Conservation (phyloP, 305 asterid genomes). For the Solanum hybrid region DNA sequence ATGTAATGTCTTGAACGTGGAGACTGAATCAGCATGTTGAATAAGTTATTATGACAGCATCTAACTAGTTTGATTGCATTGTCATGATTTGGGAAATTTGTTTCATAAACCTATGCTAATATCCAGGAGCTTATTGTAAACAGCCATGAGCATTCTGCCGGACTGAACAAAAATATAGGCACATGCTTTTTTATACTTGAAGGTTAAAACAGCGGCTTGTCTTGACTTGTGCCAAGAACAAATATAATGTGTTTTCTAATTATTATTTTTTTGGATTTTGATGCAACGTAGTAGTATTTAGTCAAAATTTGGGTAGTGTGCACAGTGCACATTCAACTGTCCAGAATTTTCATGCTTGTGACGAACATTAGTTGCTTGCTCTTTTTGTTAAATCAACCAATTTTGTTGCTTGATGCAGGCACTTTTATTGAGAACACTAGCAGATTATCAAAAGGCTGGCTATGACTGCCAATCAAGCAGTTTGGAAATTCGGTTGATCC, state of each 20-base stretch:
- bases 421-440: constrained; percentile 64
- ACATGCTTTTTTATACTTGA: neutral
- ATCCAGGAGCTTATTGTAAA: neutral
- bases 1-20: neutral
- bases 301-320: neutral
- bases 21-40: neutral
- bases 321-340: neutral
- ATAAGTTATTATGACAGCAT: neutral
- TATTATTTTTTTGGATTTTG: neutral
- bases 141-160: neutral
- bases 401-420: constrained; percentile 39
- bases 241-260: neutral
- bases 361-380: neutral
- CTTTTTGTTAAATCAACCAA: neutral
- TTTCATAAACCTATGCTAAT: neutral
- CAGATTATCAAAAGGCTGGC: constrained; percentile 69
- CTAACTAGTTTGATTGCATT: neutral
- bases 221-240: neutral
- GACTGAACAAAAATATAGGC: neutral
- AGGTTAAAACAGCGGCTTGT: neutral
- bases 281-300: neutral
- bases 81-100: neutral
- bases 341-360: neutral
- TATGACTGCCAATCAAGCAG: constrained; percentile 76
- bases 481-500: constrained; percentile 88